Evolutionary conservation across 1,139 yeast genomes (phyloP), one percentile per base, ranked within the genome.

Genomic region (Pichia sp.): DNA sequence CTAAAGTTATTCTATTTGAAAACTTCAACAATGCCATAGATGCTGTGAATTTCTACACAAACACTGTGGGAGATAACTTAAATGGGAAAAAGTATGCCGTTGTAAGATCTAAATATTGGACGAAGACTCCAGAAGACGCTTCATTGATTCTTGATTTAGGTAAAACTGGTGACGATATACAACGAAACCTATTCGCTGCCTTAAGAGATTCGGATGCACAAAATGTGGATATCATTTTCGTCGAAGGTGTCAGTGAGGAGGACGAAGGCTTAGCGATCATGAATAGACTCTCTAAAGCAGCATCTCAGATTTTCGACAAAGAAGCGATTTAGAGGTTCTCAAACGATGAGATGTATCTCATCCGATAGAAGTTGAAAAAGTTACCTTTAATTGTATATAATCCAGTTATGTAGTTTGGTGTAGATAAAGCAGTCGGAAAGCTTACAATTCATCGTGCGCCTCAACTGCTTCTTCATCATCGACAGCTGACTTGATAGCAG

Each of bases 241-340:
- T 51, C 8, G 60, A 51, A 39, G 58, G 57, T 15, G 48, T 53
- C 21, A 47, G 41, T 15, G 50, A 52, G 29, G 42, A 42, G 5
- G 40, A 42, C 37, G 93, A 87, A 52, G 98, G 98, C 0, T 66
- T 88, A 38, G 98, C 98, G 0, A 80, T 91, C 29, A 88, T 91
- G 96, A 91, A 91, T 56, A 64, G 98, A 47, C 65, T 91, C 27
- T 67, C 72, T 34, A 91, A 91, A 56, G 98, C 98, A 3, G 94
- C 98, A 0, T 63, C 72, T 5, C 74, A 69, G 35, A 69, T 48
- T 1, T 43, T 56, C 8, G 29, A 30, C 20, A 34, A 36, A 33
- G 13, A n/a, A n/a, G n/a, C n/a, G n/a, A n/a, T n/a, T n/a, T n/a
- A n/a, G n/a, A n/a, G n/a, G n/a, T n/a, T n/a, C n/a, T n/a, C n/a